phyloP scores from a whole-genome alignment of 192 early-diverging fungal genomes.

The Lunasporangiospora selenospora region DNA sequence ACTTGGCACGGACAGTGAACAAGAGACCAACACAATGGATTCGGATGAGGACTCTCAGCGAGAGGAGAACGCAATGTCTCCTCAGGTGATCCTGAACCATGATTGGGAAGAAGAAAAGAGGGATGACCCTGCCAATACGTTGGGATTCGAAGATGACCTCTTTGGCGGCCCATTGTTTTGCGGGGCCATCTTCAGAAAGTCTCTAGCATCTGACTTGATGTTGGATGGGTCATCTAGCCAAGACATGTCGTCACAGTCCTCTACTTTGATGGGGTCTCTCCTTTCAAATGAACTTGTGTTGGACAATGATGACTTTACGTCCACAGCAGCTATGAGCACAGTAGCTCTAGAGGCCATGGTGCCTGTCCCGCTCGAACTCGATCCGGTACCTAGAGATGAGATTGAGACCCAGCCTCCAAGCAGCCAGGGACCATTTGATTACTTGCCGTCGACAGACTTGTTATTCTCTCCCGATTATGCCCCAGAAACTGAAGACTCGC shows the following conservation, averaged over 20 bases:
- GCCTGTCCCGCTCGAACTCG: constrained; percentile 7
- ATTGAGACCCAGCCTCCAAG: constrained; percentile 9
- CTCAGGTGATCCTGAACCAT: constrained; percentile 38
- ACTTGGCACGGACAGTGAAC: too few relatives aligned
- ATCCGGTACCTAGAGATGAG: constrained; percentile 1
- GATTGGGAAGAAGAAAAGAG: constrained; percentile 20
- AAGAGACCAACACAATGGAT: too few relatives aligned
- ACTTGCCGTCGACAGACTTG: constrained; percentile 1
- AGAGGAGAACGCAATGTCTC: constrained; percentile 3
- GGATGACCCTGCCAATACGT: not conserved
- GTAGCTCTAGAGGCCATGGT: too few relatives aligned
- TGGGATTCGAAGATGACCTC: constrained; percentile 13
- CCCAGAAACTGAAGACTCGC: not conserved
- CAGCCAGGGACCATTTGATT: constrained; percentile 4
- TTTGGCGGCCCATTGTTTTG: constrained; percentile 10
- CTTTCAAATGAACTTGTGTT: constrained; percentile 8
- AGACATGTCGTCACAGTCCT: not conserved
- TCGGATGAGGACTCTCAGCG: not conserved
- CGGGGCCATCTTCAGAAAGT: constrained; percentile 22
- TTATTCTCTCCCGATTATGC: constrained; percentile 15
- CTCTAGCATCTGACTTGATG: constrained; percentile 29
- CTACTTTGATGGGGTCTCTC: not conserved
- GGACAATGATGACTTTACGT: constrained; percentile 1
- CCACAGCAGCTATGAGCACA: too few relatives aligned
- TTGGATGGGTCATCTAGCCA: constrained; percentile 36